Conservation (phyloP, 495 filamentous ascomycete species). For the Staphylotrichum tortipilum region DNA sequence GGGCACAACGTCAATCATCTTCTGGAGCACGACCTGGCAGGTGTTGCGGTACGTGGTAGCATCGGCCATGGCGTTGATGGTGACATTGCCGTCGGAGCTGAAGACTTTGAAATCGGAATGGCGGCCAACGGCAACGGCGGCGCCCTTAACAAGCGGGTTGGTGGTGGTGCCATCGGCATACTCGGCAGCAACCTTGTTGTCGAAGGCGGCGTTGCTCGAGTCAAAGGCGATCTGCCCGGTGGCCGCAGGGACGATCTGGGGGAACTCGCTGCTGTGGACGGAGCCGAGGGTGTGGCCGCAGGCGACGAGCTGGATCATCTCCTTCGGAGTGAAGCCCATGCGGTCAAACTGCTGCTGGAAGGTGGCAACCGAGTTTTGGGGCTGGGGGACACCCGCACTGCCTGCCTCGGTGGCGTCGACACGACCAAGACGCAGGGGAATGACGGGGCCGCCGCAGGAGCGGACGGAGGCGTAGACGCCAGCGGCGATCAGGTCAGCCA, state of each 20-base stretch:
- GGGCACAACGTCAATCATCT: conserved; percentile 56
- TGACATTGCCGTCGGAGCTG: conserved; percentile 47
- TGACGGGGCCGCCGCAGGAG: conserved; percentile 48
- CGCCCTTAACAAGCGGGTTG: conserved; percentile 46
- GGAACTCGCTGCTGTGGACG: conserved; percentile 49
- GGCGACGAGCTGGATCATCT: conserved; percentile 54
- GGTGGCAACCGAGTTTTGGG: conserved; percentile 43
- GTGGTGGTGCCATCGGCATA: conserved; percentile 45
- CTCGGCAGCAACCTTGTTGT: conserved; percentile 48
- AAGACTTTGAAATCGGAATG: conserved; percentile 52
- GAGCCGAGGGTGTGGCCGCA: conserved; percentile 57
- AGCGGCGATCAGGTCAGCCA: conserved; percentile 52
- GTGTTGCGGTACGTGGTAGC: conserved; percentile 34
- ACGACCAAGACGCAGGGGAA: conserved; percentile 48
- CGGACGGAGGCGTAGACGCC: conserved; percentile 50
- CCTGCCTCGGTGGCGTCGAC: conserved; percentile 46
- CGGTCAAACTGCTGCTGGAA: conserved; percentile 48
- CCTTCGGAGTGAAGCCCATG: conserved; percentile 46
- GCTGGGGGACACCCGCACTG: conserved; percentile 48
- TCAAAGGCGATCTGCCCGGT: conserved; percentile 34
- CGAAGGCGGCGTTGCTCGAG: conserved; percentile 39
- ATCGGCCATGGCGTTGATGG: conserved; percentile 41
- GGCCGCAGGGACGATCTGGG: conserved; percentile 41
- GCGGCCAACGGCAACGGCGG: conserved; percentile 29
- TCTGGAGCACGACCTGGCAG: conserved; percentile 46